A percentile compares a stretch with the other conserved stretches of the same genome.
Evolutionary conservation across 129 eudicot genomes (phyloP).

Genomic region (Chrysanthemum lavandulifolium): DNA sequence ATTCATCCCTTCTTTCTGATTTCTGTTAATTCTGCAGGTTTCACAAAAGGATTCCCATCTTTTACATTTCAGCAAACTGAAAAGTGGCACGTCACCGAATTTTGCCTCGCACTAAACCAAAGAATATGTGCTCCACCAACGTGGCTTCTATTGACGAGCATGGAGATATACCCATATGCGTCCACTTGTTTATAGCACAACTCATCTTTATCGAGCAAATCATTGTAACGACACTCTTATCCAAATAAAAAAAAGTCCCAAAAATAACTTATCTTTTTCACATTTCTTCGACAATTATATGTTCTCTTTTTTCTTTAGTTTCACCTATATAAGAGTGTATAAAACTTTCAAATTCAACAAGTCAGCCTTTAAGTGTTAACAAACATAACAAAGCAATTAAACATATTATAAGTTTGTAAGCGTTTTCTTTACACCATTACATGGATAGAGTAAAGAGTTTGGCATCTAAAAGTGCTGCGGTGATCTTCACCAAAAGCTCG

Average conservation of each 20-base stretch:
- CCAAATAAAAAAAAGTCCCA: slow-evolving; percentile 37
- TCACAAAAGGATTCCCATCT: slow-evolving; percentile 16
- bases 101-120: slow-evolving; percentile 28
- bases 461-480: slow-evolving; percentile 87
- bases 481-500: slow-evolving; percentile 90
- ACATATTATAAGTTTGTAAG: background rate
- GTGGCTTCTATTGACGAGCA: slow-evolving; percentile 8
- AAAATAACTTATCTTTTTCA: slow-evolving; percentile 40
- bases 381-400: slow-evolving; percentile 13
- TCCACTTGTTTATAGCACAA: slow-evolving; percentile 50
- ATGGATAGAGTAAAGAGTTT: slow-evolving; percentile 79
- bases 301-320: slow-evolving; percentile 12
- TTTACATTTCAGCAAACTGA: slow-evolving; percentile 20
- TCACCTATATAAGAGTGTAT: slow-evolving; percentile 37
- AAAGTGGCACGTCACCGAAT: slow-evolving; percentile 12
- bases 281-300: slow-evolving; percentile 9
- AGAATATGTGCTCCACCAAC: slow-evolving; percentile 33
- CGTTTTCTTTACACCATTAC: background rate
- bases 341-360: slow-evolving; percentile 29
- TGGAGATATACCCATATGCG: slow-evolving; percentile 30
- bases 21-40: slow-evolving; percentile 22
- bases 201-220: slow-evolving; percentile 45
- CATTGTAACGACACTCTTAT: slow-evolving; percentile 31
- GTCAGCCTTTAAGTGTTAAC: slow-evolving; percentile 24
- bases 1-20: slow-evolving; percentile 8